Conservation (phyloP, 73 alveolate species). For the Paramecium caudatum region DNA sequence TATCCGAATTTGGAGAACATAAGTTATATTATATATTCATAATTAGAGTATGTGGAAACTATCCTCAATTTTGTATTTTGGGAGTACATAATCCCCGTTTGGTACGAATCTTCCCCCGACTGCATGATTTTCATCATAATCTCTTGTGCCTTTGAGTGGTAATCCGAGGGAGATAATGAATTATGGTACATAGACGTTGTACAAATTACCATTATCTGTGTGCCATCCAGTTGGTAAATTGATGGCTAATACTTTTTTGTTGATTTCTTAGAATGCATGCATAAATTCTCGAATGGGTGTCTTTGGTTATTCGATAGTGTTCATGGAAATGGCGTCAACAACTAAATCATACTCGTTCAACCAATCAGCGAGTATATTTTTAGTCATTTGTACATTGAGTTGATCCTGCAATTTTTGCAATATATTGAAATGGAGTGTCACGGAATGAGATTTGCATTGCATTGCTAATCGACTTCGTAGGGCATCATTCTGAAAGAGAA, state of each 20-base stretch:
- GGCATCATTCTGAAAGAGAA: slow-evolving; percentile 14
- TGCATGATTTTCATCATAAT: neutral
- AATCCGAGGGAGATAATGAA: slow-evolving; percentile 42
- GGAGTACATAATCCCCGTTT: neutral
- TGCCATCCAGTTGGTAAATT: slow-evolving; percentile 62
- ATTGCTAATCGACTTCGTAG: slow-evolving; percentile 47
- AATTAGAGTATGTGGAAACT: neutral
- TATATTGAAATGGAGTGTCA: slow-evolving; percentile 4
- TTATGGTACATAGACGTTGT: slow-evolving; percentile 1
- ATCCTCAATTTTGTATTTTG: slow-evolving; percentile 36
- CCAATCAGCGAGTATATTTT: slow-evolving; percentile 36
- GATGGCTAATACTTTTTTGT: slow-evolving; percentile 36
- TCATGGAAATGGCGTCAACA: slow-evolving; percentile 9
- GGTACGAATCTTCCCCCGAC: slow-evolving; percentile 50
- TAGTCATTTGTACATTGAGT: slow-evolving; percentile 18
- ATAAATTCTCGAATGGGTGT: slow-evolving; percentile 34
- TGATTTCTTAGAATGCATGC: slow-evolving; percentile 48
- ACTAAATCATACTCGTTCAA: slow-evolving; percentile 15
- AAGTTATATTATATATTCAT: neutral
- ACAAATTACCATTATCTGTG: slow-evolving; percentile 39
- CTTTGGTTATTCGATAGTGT: neutral
- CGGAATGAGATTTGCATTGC: slow-evolving; percentile 34
- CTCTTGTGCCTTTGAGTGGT: slow-evolving; percentile 26
- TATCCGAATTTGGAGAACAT: slow-evolving; percentile 2
- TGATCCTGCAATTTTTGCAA: neutral